Conservation (phyloP, 768 basidiomycete species). For the Termitomyces sp. region DNA sequence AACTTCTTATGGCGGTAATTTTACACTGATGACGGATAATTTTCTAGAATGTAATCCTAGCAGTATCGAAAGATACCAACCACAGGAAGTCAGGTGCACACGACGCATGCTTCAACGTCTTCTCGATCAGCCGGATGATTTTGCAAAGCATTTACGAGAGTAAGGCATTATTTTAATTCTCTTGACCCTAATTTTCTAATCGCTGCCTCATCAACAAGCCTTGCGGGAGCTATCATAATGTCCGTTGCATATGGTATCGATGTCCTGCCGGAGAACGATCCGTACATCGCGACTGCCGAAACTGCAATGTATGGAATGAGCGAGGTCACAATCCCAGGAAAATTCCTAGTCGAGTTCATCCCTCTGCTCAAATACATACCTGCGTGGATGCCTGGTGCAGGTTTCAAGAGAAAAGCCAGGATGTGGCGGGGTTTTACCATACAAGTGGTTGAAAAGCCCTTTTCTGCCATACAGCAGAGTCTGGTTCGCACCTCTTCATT, state of each 20-base stretch:
- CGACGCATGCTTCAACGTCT: conserved; percentile 22
- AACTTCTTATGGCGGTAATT: neutral
- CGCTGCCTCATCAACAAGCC: neutral
- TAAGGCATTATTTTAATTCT: conserved; percentile 8
- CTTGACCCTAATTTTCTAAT: neutral
- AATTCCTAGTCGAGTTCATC: conserved; percentile 26
- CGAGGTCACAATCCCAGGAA: conserved; percentile 20
- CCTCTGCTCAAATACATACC: conserved; percentile 28
- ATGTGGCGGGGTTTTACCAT: conserved; percentile 15
- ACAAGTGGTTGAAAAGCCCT: conserved; percentile 20
- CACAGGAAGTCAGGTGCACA: conserved; percentile 19
- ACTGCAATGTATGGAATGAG: conserved; percentile 22
- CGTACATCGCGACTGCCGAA: conserved; percentile 26
- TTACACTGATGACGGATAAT: conserved; percentile 8
- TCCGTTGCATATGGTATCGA: conserved; percentile 29
- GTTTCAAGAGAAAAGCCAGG: conserved; percentile 26
- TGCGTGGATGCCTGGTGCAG: conserved; percentile 27
- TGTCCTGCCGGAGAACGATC: conserved; percentile 25
- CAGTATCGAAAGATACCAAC: conserved; percentile 18
- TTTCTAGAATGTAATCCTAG: conserved; percentile 23
- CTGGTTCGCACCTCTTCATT: conserved; percentile 7
- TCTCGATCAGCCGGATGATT: conserved; percentile 24
- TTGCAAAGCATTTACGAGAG: conserved; percentile 20
- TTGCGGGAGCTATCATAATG: conserved; percentile 21
- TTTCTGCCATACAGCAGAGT: conserved; percentile 6